Evolutionary conservation across 768 basidiomycete species (phyloP), one percentile per base, ranked within the genome.

Genomic region (Boletus rex-veris): DNA sequence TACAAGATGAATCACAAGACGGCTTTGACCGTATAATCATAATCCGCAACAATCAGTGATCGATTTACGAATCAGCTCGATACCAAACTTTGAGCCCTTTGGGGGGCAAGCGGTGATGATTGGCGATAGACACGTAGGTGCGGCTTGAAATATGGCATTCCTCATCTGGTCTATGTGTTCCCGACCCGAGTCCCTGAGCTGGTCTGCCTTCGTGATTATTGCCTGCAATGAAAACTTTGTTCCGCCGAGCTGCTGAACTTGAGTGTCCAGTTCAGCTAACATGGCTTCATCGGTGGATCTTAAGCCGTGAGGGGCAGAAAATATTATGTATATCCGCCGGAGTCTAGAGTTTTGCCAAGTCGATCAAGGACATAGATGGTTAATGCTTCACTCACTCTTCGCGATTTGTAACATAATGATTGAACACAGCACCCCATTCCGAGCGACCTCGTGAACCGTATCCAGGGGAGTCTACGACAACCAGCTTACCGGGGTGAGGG

Each of bases 401-500:
- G 16, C 89, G 82, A 37, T 72, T 80, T 49, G 75, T 64, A 14
- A 89, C 56, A 62, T 90, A 92, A 39, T 79, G 69, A 49, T 86
- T 75, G 65, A 91, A 90, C 4, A 88, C 59, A 26, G 72, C 65
- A 2, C 90, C 89, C 89, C 89, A 92, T 69, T 89, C 86, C 33
- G 77, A 76, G 40, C 86, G 78, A 12, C 90, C 89, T 50, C 87
- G 76, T 9, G 77, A 71, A 45, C 90, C 90, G 65, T 92, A 92
- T 15, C 90, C 90, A 3, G 90, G 90, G 12, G 89, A 79, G 61
- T 92, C 90, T 10, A 92, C 89, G 4, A 92, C 70, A 19, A 90
- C 64, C 33, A 88, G 73, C 37, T 80, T 76, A 31, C 83, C 82
- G 9, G 72, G 69, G 16, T 58, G 50, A 24, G 79, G 75, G 5